Evolutionary conservation across 2,329 filamentous ascomycete genomes (phyloP).

Genomic region (Aspergillus sp.): DNA sequence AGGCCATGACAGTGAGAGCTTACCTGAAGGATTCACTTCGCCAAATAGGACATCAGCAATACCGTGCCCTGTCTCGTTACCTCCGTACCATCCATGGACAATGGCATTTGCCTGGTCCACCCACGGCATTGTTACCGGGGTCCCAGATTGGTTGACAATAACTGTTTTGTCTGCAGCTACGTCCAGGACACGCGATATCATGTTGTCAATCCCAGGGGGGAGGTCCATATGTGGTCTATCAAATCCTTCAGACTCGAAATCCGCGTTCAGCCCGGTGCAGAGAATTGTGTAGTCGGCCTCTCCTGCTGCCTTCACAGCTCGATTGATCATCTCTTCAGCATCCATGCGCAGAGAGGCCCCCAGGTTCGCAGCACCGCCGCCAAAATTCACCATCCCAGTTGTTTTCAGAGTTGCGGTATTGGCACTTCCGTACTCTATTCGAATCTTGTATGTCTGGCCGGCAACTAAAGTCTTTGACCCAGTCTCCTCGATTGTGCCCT

Average conservation of each 20-base stretch:
- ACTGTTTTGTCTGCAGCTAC: conserved; percentile 65
- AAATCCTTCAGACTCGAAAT: conserved; percentile 58
- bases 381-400: conserved; percentile 47
- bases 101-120: conserved; percentile 51
- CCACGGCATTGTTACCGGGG: conserved; percentile 57
- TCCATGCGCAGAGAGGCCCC: conserved; percentile 51
- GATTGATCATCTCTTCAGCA: conserved; percentile 9
- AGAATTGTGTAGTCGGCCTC: conserved; percentile 73
- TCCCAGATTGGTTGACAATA: conserved; percentile 74
- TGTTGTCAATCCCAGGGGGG: conserved; percentile 51
- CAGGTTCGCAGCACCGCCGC: conserved; percentile 59
- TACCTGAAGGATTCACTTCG: conserved; percentile 68
- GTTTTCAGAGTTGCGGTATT: conserved; percentile 56
- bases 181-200: conserved; percentile 62
- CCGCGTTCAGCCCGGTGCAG: conserved; percentile 58
- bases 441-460: conserved; percentile 56
- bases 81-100: conserved; percentile 77
- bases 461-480: conserved; percentile 56
- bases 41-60: conserved; percentile 75
- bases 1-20: conserved; percentile 72
- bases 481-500: conserved; percentile 61
- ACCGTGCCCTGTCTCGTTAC: conserved; percentile 78
- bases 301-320: conserved; percentile 64
- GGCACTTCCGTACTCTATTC: conserved; percentile 58
- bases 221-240: conserved; percentile 57